These are phyloP conservation scores for Musa itinerans DNA, from an alignment of 176 grass and related monocot species.

Conservation along the genomic window DNA sequence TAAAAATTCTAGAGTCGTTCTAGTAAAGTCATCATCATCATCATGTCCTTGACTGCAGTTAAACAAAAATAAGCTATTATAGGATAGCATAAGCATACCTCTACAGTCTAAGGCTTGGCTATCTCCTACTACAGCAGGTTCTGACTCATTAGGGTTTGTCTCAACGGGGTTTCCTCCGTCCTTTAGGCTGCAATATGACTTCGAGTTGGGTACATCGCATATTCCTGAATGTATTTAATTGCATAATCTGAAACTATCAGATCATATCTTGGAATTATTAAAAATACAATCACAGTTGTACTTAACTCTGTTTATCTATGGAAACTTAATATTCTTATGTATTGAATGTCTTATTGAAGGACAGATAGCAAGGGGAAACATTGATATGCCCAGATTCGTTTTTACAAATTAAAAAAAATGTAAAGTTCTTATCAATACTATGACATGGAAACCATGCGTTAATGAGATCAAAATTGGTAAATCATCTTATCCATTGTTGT, in stretches of 20 bases:
- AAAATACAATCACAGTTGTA: background rate
- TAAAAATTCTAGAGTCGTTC: too few species aligned
- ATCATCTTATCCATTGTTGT: background rate
- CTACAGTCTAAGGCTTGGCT: background rate
- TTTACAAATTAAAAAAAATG: too few species aligned
- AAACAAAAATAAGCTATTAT: background rate
- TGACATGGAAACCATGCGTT: too few species aligned
- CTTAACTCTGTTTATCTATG: background rate
- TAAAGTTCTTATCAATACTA: too few species aligned
- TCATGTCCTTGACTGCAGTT: background rate
- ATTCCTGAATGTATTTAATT: slow-evolving; percentile 2
- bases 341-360: background rate
- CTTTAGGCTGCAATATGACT: background rate
- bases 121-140: background rate
- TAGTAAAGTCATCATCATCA: background rate
- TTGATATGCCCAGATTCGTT: background rate
- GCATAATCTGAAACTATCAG: background rate
- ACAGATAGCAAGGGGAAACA: background rate
- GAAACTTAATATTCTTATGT: background rate
- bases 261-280: background rate
- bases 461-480: background rate
- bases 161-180: background rate
- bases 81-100: background rate
- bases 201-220: background rate
- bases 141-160: background rate